These are phyloP conservation scores for Solanum aculeatissimum DNA, from an alignment of 305 asterid genomes.

Conservation along the genomic window DNA sequence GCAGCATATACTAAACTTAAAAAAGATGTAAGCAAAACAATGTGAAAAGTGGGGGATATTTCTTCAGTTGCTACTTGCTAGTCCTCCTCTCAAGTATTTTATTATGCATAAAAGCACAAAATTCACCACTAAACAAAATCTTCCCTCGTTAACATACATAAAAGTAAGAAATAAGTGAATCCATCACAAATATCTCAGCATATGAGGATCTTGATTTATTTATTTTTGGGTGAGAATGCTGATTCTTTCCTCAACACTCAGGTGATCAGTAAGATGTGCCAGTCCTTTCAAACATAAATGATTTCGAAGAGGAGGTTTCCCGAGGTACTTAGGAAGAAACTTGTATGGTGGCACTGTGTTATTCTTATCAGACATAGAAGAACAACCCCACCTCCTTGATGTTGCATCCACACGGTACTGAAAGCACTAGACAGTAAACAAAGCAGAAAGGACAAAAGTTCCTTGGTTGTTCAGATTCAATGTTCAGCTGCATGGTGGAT, in stretches of 20 bases:
- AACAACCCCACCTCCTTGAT: background rate
- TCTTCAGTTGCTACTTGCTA: background rate
- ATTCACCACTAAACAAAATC: background rate
- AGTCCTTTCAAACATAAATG: background rate
- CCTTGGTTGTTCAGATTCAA: background rate
- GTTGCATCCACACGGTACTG: background rate
- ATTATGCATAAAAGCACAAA: background rate
- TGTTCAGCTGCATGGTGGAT: background rate
- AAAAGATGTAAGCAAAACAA: background rate
- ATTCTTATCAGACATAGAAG: background rate
- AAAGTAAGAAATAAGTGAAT: background rate
- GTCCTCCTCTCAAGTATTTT: background rate
- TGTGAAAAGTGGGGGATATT: background rate
- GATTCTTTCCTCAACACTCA: background rate
- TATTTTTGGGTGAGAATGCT: background rate
- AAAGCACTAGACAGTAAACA: background rate
- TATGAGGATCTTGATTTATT: background rate
- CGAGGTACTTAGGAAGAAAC: background rate
- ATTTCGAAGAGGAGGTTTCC: background rate
- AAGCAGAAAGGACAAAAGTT: background rate
- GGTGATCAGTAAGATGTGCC: background rate
- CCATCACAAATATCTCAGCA: background rate
- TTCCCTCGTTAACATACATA: background rate
- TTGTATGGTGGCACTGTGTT: background rate
- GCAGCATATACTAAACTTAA: background rate